These are phyloP conservation scores for Suillus spraguei DNA, from an alignment of 768 basidiomycete genomes.

Conservation along the genomic window DNA sequence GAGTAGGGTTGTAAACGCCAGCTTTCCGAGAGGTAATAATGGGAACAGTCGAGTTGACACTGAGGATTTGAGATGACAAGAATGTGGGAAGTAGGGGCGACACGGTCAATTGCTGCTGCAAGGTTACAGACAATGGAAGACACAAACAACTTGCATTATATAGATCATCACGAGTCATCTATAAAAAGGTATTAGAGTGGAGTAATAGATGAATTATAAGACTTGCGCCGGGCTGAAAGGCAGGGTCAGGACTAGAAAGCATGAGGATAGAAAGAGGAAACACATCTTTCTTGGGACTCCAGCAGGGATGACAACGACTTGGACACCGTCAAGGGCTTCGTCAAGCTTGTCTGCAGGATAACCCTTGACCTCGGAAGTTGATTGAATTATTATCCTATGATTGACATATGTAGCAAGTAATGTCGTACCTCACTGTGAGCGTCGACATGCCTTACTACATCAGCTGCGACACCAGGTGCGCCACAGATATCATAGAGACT, in stretches of 20 bases:
- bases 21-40: conserved; percentile 93
- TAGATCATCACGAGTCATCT: conserved; percentile 97
- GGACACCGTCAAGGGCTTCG: conserved; percentile 83
- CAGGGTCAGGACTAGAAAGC: conserved; percentile 28
- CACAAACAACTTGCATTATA: conserved; percentile 71
- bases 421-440: conserved; percentile 72
- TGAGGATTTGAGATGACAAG: conserved; percentile 98
- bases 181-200: conserved; percentile 30
- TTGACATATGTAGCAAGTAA: conserved; percentile 10
- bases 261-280: conserved; percentile 6
- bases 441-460: conserved; percentile 95
- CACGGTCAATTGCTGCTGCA: conserved; percentile 82
- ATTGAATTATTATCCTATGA: conserved; percentile 4
- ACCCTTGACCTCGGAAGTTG: conserved; percentile 62
- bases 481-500: conserved; percentile 95
- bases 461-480: conserved; percentile 95
- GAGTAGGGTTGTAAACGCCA: conserved; percentile 88
- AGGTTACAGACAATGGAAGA: conserved; percentile 76
- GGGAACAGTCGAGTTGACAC: conserved; percentile 98
- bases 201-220: conserved; percentile 10
- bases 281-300: conserved; percentile 97
- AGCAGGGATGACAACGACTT: conserved; percentile 97
- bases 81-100: conserved; percentile 88
- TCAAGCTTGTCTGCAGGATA: conserved; percentile 88
- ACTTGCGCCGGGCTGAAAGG: conserved; percentile 79